Evolutionary conservation across 352 stramenopile species (phyloP), one percentile per base, ranked within the genome.

Genomic region (Pythium aristosporum): DNA sequence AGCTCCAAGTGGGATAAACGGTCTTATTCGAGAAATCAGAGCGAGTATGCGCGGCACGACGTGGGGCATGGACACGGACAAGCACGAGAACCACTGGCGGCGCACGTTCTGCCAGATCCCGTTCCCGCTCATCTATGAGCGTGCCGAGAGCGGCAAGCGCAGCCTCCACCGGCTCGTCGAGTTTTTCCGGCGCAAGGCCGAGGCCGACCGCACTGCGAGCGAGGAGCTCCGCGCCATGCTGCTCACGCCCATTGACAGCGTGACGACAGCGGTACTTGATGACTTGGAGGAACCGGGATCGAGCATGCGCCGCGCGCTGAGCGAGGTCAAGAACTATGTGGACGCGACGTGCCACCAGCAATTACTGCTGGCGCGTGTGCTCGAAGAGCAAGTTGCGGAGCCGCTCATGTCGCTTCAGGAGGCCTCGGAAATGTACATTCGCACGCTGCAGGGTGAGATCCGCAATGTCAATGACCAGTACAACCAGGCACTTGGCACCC

Each of bases 81-180:
- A 76, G 51, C 71, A 73, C 30, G 86, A 95, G 77, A 93, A 95
- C 75, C 79, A 93, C 55, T 92, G 82, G 77, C 82, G 86, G 18
- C 84, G 86, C 51, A 95, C 86, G 58, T 95, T 95, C 74, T 95
- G 86, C 64, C 86, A 95, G 71, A 81, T 95, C 59, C 84, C 86
- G 34, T 89, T 93, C 51, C 63, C 61, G 30, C 67, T 82, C 57
- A 95, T 95, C 71, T 89, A 92, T 61, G 79, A 84, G 58, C 83
- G 92, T 63, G 82, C 86, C 15, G 84, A 92, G 59, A 80, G 79
- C 50, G 84, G 86, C 67, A 90, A 91, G 70, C 77, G 73, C 63
- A 89, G 79, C 70, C 74, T 95, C 49, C 74, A 88, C 51, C 67
- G 73, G 5, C 74, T 95, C 12, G 80, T 91, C 59, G 75, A 69